Evolutionary conservation across 2,329 filamentous ascomycete species (phyloP).

Genomic region (Fusarium sp.): DNA sequence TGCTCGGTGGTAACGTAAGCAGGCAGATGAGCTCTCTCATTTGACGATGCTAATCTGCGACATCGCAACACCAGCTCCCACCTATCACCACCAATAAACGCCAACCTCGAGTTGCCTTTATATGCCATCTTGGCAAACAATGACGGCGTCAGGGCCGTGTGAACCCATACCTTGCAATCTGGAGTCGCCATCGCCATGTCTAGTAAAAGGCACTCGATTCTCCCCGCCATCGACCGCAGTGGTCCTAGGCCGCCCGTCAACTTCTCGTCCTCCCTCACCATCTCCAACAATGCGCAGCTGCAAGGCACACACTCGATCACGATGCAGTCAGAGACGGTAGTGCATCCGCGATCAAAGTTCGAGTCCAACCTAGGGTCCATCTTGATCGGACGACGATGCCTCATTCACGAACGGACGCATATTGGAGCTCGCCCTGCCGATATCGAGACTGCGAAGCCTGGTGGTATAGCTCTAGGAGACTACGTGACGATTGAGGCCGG

Average conservation of each 20-base stretch:
- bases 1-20: constrained; percentile 30
- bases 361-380: constrained; percentile 81
- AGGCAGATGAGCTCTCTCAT: constrained; percentile 19
- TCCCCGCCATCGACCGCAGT: constrained; percentile 60
- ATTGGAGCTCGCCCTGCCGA: constrained; percentile 57
- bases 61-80: constrained; percentile 28
- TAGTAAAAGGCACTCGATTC: constrained; percentile 63
- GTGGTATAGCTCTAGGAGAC: constrained; percentile 65
- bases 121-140: constrained; percentile 13
- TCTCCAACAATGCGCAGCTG: constrained; percentile 68
- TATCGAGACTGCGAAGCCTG: constrained; percentile 40
- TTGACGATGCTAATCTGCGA: constrained; percentile 17
- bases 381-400: constrained; percentile 79
- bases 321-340: constrained; percentile 76
- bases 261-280: constrained; percentile 66
- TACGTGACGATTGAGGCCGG: constrained; percentile 69
- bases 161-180: constrained; percentile 10
- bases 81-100: constrained; percentile 9
- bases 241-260: constrained; percentile 68
- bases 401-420: constrained; percentile 74
- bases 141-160: constrained; percentile 11
- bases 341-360: constrained; percentile 86
- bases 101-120: constrained; percentile 15
- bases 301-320: constrained; percentile 79
- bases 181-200: constrained; percentile 46